Percentiles rank a stretch among this genome's conserved stretches.
Conservation (phyloP, 2,329 filamentous ascomycete genomes). For the Paracoccidioides lutzii region DNA sequence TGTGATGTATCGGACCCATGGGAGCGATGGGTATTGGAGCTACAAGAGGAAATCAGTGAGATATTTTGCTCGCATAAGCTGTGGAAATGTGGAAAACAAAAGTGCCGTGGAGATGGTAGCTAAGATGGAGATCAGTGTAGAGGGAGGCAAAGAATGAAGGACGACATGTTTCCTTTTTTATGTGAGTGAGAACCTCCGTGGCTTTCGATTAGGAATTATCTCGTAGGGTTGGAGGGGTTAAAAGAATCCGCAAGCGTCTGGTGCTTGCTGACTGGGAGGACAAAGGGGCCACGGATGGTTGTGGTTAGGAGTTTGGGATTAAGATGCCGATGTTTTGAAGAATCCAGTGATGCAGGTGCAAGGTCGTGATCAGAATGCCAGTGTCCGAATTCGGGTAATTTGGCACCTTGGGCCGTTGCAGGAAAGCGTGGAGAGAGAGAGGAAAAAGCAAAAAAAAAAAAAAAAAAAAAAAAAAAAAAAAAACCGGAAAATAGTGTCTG, state of each 20-base stretch:
- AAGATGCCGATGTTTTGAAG: not conserved
- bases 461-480: not conserved
- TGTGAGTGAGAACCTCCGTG: no score
- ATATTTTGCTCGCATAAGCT: not conserved
- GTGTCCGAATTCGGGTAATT: constrained; percentile 4
- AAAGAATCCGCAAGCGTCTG: not conserved
- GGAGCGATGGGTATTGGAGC: constrained; percentile 95
- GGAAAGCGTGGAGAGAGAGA: not conserved
- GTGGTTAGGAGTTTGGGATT: not conserved
- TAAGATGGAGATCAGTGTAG: not conserved
- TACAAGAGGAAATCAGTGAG: constrained; percentile 25
- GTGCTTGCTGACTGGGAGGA: not conserved
- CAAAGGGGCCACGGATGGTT: not conserved
- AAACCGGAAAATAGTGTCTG: no score
- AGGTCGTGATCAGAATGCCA: not conserved
- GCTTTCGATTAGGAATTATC: no score
- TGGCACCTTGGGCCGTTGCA: not conserved
- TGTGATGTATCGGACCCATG: constrained; percentile 98
- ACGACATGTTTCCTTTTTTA: no score
- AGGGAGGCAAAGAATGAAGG: not conserved
- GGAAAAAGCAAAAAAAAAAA: constrained; percentile 1
- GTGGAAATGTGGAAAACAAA: not conserved
- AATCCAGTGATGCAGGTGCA: not conserved
- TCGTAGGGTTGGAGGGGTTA: no score
- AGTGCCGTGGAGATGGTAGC: not conserved